Percentiles rank a stretch among this genome's conserved stretches.
phyloP scores from a whole-genome alignment of 163 green algal species.

The Coccomyxa subellipsoidea region DNA sequence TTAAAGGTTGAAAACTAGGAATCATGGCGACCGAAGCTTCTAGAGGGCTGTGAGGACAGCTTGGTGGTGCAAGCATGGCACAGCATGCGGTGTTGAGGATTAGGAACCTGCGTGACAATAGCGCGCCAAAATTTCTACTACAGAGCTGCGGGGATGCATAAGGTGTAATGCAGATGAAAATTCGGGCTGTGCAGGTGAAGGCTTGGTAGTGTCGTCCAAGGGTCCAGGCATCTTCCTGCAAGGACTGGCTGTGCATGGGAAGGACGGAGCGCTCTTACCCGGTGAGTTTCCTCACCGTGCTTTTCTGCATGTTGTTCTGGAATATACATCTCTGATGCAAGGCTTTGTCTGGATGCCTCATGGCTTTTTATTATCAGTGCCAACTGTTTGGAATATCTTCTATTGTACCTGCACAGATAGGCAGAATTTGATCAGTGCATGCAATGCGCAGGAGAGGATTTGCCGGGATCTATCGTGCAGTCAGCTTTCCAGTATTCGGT shows the following conservation, averaged over 20 bases:
- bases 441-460: constrained; percentile 15
- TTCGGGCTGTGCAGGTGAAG: constrained; percentile 38
- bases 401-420: neutral
- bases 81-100: too few species aligned
- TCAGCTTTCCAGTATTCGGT: constrained; percentile 55
- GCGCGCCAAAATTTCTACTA: too few species aligned
- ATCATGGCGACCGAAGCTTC: neutral
- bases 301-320: neutral
- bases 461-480: constrained; percentile 54
- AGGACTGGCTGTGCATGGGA: constrained; percentile 82
- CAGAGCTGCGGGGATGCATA: too few species aligned
- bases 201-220: constrained; percentile 58
- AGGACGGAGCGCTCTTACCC: constrained; percentile 53
- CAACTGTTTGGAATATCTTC: too few species aligned
- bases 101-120: too few species aligned
- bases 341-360: too few species aligned
- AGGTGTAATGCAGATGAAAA: too few species aligned
- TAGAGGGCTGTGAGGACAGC: neutral
- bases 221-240: constrained; percentile 89
- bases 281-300: neutral
- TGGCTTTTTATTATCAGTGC: too few species aligned
- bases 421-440: neutral
- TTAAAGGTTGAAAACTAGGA: too few species aligned
- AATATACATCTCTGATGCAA: too few species aligned
- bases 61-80: neutral